Evolutionary conservation across 768 basidiomycete species (phyloP).

Genomic region (Mycena crocata): DNA sequence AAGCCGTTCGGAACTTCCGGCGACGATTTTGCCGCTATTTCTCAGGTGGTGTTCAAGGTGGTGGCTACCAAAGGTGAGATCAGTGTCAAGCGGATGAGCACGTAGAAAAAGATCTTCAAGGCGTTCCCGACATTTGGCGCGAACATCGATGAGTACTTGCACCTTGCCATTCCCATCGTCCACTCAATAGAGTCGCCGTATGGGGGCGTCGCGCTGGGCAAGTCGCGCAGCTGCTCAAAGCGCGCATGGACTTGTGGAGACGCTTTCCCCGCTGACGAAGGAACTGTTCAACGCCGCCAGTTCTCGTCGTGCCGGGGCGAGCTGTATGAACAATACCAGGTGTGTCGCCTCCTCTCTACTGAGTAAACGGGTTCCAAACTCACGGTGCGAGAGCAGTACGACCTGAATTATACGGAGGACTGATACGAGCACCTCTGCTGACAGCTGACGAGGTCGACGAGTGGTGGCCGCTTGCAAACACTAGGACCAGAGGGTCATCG

Average conservation of each 20-base stretch:
- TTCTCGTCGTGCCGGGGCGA: constrained; percentile 98
- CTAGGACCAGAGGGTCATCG: constrained; percentile 90
- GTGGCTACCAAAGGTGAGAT: constrained; percentile 82
- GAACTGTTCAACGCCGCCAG: constrained; percentile 98
- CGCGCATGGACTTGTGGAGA: constrained; percentile 94
- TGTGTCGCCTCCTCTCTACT: constrained; percentile 48
- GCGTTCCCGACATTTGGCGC: constrained; percentile 96
- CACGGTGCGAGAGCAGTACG: constrained; percentile 90
- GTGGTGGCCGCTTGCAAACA: constrained; percentile 86
- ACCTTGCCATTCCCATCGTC: constrained; percentile 95
- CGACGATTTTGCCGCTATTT: constrained; percentile 92
- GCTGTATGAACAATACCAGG: constrained; percentile 96
- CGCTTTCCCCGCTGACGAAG: constrained; percentile 89
- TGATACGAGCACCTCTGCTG: constrained; percentile 99
- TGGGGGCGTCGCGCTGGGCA: constrained; percentile 78
- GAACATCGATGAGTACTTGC: constrained; percentile 98
- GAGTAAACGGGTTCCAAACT: constrained; percentile 42
- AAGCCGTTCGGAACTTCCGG: constrained; percentile 96
- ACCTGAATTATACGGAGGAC: constrained; percentile 93
- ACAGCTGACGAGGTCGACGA: constrained; percentile 88
- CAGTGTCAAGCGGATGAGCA: constrained; percentile 80
- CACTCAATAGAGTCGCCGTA: constrained; percentile 89
- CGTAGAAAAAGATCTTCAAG: constrained; percentile 92
- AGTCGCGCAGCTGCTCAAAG: constrained; percentile 91
- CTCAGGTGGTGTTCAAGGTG: constrained; percentile 88